Conservation (phyloP, 768 basidiomycete species). For the Porphyrellus cyaneotinctus region DNA sequence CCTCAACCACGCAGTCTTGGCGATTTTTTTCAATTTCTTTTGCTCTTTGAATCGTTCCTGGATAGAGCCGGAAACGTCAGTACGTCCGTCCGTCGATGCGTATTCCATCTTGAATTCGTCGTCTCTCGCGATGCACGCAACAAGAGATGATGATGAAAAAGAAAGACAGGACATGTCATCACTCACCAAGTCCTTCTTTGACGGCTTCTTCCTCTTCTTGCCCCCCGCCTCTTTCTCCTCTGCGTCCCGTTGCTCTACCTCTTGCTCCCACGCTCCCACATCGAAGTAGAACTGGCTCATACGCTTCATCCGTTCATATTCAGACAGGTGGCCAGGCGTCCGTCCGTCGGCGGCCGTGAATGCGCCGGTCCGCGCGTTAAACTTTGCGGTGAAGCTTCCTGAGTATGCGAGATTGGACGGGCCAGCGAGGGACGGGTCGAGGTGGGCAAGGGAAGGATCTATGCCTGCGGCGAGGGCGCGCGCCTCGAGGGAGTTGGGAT, state of each 20-base stretch:
- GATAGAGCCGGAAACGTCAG: conserved; percentile 20
- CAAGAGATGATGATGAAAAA: conserved; percentile 15
- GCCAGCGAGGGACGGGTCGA: conserved; percentile 66
- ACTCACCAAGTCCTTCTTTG: conserved; percentile 82
- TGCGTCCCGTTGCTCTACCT: conserved; percentile 48
- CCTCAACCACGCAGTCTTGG: conserved; percentile 85
- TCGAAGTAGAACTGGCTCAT: conserved; percentile 92
- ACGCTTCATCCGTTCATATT: conserved; percentile 70
- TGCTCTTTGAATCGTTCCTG: conserved; percentile 84
- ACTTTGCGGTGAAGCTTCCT: conserved; percentile 60
- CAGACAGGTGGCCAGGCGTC: conserved; percentile 71
- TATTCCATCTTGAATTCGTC: conserved; percentile 17
- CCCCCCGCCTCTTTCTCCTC: conserved; percentile 50
- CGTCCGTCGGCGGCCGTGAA: conserved; percentile 65
- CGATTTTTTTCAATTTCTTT: conserved; percentile 77
- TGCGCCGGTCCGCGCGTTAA: conserved; percentile 78
- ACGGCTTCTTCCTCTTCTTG: conserved; percentile 73
- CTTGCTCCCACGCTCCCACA: conserved; percentile 71
- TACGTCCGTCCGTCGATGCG: conserved; percentile 21
- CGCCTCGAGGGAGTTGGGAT: conserved; percentile 52
- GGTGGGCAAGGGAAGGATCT: conserved; percentile 74
- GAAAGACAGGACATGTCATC: conserved; percentile 4
- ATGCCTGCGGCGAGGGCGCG: conserved; percentile 78
- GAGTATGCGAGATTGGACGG: conserved; percentile 30
- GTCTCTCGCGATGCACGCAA: conserved; percentile 20